phyloP scores from a whole-genome alignment of 2,329 filamentous ascomycete species.

The Xylaria multiplex region DNA sequence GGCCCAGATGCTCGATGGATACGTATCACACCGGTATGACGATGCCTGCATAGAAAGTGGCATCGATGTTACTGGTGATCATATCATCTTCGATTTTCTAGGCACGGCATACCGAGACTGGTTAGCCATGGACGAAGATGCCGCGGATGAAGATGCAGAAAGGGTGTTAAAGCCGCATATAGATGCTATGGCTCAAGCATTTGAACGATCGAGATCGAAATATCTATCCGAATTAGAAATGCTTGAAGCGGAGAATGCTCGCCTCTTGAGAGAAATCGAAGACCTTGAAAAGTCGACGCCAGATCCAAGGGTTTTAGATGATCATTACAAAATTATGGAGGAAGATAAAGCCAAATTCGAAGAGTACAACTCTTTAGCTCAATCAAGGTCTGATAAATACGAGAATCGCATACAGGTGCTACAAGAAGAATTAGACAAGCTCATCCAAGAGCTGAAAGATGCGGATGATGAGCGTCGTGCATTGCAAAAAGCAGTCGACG shows the following conservation, averaged over 20 bases:
- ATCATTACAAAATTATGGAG: constrained; percentile 91
- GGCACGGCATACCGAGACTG: constrained; percentile 92
- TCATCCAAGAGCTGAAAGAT: constrained; percentile 77
- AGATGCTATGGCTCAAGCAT: constrained; percentile 85
- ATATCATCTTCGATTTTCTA: constrained; percentile 93
- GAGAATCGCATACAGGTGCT: constrained; percentile 81
- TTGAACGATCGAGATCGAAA: constrained; percentile 84
- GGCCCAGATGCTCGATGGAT: constrained; percentile 91
- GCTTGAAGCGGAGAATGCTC: constrained; percentile 85
- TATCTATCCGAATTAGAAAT: constrained; percentile 85
- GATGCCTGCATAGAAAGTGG: constrained; percentile 89
- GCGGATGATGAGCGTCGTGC: constrained; percentile 83
- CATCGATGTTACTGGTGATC: constrained; percentile 86
- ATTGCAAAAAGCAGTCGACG: constrained; percentile 87
- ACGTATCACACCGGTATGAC: constrained; percentile 81
- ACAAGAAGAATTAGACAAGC: constrained; percentile 86
- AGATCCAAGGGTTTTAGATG: constrained; percentile 83
- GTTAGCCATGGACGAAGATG: constrained; percentile 91
- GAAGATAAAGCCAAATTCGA: constrained; percentile 96
- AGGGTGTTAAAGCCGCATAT: constrained; percentile 84
- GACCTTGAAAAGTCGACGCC: constrained; percentile 88
- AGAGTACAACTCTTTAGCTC: constrained; percentile 87
- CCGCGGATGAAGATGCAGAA: constrained; percentile 84
- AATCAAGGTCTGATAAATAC: constrained; percentile 89
- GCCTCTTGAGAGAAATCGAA: constrained; percentile 85